phyloP scores from a whole-genome alignment of 2,329 filamentous ascomycete species.

The Celoporthe dispersa region DNA sequence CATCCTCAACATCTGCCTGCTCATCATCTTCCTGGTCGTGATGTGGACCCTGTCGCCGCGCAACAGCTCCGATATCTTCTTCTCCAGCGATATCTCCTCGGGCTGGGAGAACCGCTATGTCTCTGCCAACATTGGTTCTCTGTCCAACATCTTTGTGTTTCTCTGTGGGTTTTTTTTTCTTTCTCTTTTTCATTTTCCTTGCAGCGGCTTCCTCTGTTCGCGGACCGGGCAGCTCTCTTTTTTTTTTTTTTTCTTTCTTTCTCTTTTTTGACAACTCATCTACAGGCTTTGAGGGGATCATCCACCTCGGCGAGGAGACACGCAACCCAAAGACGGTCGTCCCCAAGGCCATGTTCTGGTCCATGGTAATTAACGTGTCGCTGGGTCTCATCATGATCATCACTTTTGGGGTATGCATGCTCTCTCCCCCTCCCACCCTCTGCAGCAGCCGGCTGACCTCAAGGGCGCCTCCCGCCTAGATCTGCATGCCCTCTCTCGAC shows the following conservation, averaged over 20 bases:
- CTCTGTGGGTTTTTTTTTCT: slow-evolving; percentile 32
- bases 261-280: neutral
- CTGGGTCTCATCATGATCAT: slow-evolving; percentile 47
- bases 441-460: neutral
- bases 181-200: too few relatives aligned
- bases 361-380: slow-evolving; percentile 46
- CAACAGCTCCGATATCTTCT: slow-evolving; percentile 14
- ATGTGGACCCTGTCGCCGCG: slow-evolving; percentile 27
- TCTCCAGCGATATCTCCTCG: slow-evolving; percentile 17
- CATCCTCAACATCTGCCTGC: slow-evolving; percentile 34
- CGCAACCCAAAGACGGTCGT: slow-evolving; percentile 49
- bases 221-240: too few relatives aligned
- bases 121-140: slow-evolving; percentile 43
- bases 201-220: too few relatives aligned
- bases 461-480: neutral
- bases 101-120: slow-evolving; percentile 27
- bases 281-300: slow-evolving; percentile 50
- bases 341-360: slow-evolving; percentile 49
- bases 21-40: slow-evolving; percentile 23
- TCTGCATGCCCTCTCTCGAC: slow-evolving; percentile 46
- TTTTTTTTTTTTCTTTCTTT: neutral
- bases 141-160: slow-evolving; percentile 40
- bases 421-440: neutral
- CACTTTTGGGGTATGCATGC: slow-evolving; percentile 43
- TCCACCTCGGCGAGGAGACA: slow-evolving; percentile 53